These are phyloP conservation scores for Penicillium sp. DNA, from an alignment of 2,329 filamentous ascomycete species.

Conservation along the genomic window DNA sequence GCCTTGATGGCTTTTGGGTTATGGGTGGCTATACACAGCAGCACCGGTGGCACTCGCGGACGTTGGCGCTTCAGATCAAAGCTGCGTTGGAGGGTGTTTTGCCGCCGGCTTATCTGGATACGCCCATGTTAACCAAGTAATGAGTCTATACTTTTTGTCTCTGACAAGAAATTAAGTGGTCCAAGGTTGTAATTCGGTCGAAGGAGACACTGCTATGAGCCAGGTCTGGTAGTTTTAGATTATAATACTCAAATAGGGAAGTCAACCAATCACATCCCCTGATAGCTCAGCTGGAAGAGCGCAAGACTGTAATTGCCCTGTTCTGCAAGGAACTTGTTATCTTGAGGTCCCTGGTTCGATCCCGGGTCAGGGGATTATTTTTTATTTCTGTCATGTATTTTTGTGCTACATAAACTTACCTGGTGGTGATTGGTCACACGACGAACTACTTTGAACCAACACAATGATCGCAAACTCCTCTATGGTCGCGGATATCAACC, in stretches of 20 bases:
- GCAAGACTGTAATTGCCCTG: slow-evolving; percentile 4
- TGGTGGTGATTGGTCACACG: background rate
- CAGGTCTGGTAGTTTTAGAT: background rate
- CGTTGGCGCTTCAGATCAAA: slow-evolving; percentile 51
- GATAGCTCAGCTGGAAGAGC: slow-evolving; percentile 11
- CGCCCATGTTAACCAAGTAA: background rate
- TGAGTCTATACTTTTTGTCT: background rate
- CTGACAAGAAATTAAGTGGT: background rate
- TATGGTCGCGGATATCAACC: slow-evolving; percentile 3
- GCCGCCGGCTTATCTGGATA: slow-evolving; percentile 35
- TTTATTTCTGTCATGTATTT: background rate
- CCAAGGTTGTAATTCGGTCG: background rate
- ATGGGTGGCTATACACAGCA: slow-evolving; percentile 48
- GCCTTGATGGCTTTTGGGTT: slow-evolving; percentile 36
- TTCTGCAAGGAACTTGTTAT: background rate
- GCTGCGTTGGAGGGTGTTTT: slow-evolving; percentile 32
- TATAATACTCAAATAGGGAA: rapidly evolving
- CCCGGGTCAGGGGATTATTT: slow-evolving; percentile 7
- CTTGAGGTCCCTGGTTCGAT: slow-evolving; percentile 9
- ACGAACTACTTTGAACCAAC: background rate
- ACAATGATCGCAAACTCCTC: background rate
- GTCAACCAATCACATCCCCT: background rate
- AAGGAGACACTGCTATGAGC: background rate
- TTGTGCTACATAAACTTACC: background rate
- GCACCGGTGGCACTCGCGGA: slow-evolving; percentile 43